Conservation (phyloP, 2,329 filamentous ascomycete species). For the Microcyclospora pomicola region DNA sequence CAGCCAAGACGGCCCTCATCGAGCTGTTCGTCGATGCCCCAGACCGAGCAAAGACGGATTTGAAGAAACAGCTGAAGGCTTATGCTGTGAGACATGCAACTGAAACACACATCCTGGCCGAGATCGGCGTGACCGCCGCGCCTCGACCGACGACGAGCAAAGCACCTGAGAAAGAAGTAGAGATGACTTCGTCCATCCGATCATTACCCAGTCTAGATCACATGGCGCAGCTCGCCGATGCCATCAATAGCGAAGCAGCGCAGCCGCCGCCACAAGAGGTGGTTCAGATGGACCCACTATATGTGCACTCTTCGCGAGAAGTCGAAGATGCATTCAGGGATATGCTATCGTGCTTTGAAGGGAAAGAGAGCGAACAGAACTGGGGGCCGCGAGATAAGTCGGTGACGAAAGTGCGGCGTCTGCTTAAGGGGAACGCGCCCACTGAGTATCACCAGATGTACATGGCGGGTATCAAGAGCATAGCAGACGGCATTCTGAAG, state of each 20-base stretch:
- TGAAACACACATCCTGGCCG: conserved; percentile 63
- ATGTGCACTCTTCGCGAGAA: conserved; percentile 72
- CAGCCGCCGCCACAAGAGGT: conserved; percentile 48
- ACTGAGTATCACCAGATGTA: conserved; percentile 62
- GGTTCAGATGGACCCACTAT: conserved; percentile 63
- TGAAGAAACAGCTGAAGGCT: conserved; percentile 73
- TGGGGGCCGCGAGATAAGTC: conserved; percentile 80
- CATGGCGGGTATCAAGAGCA: conserved; percentile 52
- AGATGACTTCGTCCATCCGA: conserved; percentile 29
- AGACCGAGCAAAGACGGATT: conserved; percentile 69
- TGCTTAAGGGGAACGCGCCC: conserved; percentile 73
- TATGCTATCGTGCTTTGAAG: conserved; percentile 73
- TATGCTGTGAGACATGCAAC: conserved; percentile 81
- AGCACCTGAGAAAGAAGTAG: conserved; percentile 13
- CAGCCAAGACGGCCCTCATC: conserved; percentile 69
- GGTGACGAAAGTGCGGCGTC: conserved; percentile 58
- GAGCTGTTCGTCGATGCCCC: conserved; percentile 76
- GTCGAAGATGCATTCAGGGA: conserved; percentile 76
- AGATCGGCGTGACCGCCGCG: conserved; percentile 41
- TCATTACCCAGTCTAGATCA: conserved; percentile 28
- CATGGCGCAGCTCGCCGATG: conserved; percentile 30
- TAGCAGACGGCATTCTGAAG: conserved; percentile 83
- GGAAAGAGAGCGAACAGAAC: conserved; percentile 78
- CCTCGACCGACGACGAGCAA: conserved; percentile 16
- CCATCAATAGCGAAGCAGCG: conserved; percentile 33